Evolutionary conservation across 202 grass and related monocot genomes (phyloP), one percentile per base, ranked within the genome.

Genomic region (Bolboschoenoplectus hybrid): DNA sequence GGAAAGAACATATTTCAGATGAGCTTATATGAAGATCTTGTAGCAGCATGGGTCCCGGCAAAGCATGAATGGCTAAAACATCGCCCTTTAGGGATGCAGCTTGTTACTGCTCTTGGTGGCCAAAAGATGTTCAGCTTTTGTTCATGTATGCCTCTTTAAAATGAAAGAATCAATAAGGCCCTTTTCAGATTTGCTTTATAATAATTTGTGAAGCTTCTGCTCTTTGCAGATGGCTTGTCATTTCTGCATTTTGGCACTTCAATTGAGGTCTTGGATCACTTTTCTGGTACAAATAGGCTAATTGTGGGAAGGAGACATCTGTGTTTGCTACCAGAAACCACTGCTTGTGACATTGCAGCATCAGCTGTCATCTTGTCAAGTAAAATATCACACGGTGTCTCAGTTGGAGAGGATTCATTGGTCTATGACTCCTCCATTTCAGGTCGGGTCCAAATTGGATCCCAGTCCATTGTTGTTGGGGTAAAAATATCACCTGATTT

Each of bases 241-340:
- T 98, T 98, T 90, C 70, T 95, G 85, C 95, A 98, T 88, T 98
- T 98, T 87, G 95, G 95, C 74, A 98, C 91, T 86, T 98, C 91
- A 80, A 73, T 63, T 64, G 95, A 97, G 84, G 93, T 95, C 85
- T 87, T 95, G 65, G 95, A 97, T 95, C 95, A 97, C 78, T 92
- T 95, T 84, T 87, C 88, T n/a, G 90, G 87, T 82, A 80, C 85
- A 35, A 93, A 97, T 89, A 92, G 92, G 83, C 86, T 83, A 82
- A 81, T 97, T 83, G 95, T 95, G 56, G 91, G 87, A 73, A 89
- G 89, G 75, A 92, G 95, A 55, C 95, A 97, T 85, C 85, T 95
- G 85, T 92, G 85, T 85, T 89, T 62, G 38, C 39, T 93, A 85
- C 90, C 93, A 81, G 95, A 92, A 88, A 97, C 91, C n/a, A 93